Evolutionary conservation across 345 rosid genomes (phyloP).

Genomic region (Rhodomyrtus tomentosa): DNA sequence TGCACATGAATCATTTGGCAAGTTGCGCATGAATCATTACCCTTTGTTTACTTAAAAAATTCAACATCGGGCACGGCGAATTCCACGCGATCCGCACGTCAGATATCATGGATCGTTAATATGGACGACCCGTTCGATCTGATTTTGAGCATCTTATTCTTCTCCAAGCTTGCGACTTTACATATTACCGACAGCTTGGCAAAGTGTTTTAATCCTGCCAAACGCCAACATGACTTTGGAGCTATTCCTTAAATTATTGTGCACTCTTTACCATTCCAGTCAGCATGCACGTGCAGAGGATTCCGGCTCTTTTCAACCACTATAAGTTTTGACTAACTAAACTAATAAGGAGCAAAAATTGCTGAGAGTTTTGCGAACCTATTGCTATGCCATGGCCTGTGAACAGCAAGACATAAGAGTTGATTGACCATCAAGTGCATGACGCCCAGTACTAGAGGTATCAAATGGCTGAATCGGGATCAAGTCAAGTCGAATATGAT

Average conservation of each 20-base stretch:
- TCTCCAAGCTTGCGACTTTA: not conserved
- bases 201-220: not conserved
- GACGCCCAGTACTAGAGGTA: not conserved
- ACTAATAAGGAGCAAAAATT: not conserved
- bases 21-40: not conserved
- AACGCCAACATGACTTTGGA: not conserved
- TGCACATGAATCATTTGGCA: not conserved
- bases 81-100: not conserved
- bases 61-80: not conserved
- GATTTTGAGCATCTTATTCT: not conserved
- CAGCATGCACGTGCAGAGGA: not conserved
- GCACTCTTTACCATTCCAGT: not conserved
- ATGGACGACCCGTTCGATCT: not conserved
- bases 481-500: too few relatives aligned
- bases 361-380: not conserved
- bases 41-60: not conserved
- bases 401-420: not conserved
- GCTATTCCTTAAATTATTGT: not conserved
- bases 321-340: not conserved
- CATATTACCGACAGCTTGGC: not conserved
- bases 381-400: not conserved
- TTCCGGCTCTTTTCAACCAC: not conserved
- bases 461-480: too few relatives aligned
- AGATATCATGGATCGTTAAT: not conserved
- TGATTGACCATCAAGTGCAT: not conserved